These are phyloP conservation scores for Neodidymelliopsis sp. DNA, from an alignment of 2,329 filamentous ascomycete species.

Conservation along the genomic window DNA sequence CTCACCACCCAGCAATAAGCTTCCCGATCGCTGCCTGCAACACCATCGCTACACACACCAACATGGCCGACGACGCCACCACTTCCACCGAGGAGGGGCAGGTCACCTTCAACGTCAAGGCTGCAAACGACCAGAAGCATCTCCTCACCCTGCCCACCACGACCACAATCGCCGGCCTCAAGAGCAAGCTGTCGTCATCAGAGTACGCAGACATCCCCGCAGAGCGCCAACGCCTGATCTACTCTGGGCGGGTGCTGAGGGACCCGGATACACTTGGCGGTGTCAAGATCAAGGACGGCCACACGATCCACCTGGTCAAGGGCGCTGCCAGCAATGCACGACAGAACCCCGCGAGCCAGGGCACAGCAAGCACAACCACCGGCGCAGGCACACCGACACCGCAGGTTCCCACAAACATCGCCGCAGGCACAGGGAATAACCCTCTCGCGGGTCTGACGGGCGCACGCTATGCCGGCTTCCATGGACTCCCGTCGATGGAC, in stretches of 20 bases:
- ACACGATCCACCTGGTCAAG: slow-evolving; percentile 96
- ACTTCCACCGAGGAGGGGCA: slow-evolving; percentile 69
- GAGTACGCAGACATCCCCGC: slow-evolving; percentile 88
- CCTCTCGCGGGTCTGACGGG: slow-evolving; percentile 90
- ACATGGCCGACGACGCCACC: slow-evolving; percentile 71
- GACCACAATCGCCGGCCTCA: slow-evolving; percentile 83
- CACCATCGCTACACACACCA: slow-evolving; percentile 10
- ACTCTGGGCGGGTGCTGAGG: slow-evolving; percentile 96
- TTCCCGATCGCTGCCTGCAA: slow-evolving; percentile 6
- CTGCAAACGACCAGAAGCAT: slow-evolving; percentile 88
- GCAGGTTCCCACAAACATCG: slow-evolving; percentile 77
- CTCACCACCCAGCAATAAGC: slow-evolving; percentile 4
- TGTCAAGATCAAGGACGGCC: slow-evolving; percentile 95
- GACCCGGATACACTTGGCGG: slow-evolving; percentile 83
- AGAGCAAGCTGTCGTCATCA: slow-evolving; percentile 80
- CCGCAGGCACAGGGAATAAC: slow-evolving; percentile 81
- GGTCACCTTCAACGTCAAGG: slow-evolving; percentile 96
- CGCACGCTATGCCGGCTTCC: slow-evolving; percentile 90
- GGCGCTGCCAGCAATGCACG: slow-evolving; percentile 86
- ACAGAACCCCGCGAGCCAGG: slow-evolving; percentile 62
- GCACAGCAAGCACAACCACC: slow-evolving; percentile 42
- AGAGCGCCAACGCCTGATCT: slow-evolving; percentile 93
- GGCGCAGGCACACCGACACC: slow-evolving; percentile 60
- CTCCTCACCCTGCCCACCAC: slow-evolving; percentile 79
- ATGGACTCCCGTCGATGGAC: slow-evolving; percentile 84